Conservation (phyloP, 1,284 basidiomycete genomes). For the Sporisorium reilianum region DNA sequence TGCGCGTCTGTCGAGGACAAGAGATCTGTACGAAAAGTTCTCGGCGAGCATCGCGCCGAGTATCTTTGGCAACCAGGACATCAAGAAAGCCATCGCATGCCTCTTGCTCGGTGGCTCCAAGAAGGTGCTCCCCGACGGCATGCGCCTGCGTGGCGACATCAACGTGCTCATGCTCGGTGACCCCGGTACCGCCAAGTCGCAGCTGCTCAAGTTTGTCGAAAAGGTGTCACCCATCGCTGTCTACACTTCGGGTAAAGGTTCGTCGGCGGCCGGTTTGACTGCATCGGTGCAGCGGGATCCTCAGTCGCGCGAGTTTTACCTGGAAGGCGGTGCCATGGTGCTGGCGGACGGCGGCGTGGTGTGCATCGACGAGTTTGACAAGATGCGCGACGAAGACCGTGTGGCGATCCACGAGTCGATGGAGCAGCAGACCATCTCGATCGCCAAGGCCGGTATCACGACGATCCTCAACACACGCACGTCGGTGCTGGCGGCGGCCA, state of each 20-base stretch:
- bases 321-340: slow-evolving; percentile 99
- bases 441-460: slow-evolving; percentile 98
- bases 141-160: slow-evolving; percentile 96
- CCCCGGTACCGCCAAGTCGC: slow-evolving; percentile 97
- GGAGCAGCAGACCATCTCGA: slow-evolving; percentile 99
- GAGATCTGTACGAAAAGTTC: slow-evolving; percentile 93
- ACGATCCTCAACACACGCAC: slow-evolving; percentile 97
- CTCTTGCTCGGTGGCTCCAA: slow-evolving; percentile 97
- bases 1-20: slow-evolving; percentile 88
- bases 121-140: slow-evolving; percentile 96
- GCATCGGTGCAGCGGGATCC: slow-evolving; percentile 96
- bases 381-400: slow-evolving; percentile 99
- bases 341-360: slow-evolving; percentile 98
- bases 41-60: slow-evolving; percentile 93
- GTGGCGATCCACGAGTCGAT: slow-evolving; percentile 99
- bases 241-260: slow-evolving; percentile 98
- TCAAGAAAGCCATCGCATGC: slow-evolving; percentile 97
- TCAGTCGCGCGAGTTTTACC: slow-evolving; percentile 93
- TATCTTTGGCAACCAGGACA: slow-evolving; percentile 96
- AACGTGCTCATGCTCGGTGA: slow-evolving; percentile 96
- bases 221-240: slow-evolving; percentile 98
- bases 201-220: slow-evolving; percentile 97
- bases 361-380: slow-evolving; percentile 99
- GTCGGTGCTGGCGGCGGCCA: slow-evolving; percentile 95
- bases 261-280: slow-evolving; percentile 96